Conservation (phyloP, 78 protist species). For the Dictyostelium capitatum region DNA sequence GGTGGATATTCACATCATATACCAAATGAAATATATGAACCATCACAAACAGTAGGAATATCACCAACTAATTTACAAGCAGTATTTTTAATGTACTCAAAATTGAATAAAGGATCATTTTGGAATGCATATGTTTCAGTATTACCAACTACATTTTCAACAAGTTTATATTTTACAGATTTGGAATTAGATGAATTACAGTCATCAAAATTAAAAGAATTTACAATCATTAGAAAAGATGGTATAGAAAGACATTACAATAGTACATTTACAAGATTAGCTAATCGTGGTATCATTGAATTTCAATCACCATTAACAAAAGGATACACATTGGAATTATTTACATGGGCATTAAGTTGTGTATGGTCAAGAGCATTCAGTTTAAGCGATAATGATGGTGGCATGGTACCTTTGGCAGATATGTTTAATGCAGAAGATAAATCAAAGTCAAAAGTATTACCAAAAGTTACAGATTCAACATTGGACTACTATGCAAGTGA, state of each 20-base stretch:
- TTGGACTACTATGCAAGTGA: constrained; percentile 18
- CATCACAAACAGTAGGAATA: background rate
- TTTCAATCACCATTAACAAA: background rate
- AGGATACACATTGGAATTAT: constrained; percentile 9
- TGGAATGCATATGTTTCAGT: constrained; percentile 38
- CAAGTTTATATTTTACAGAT: constrained; percentile 17
- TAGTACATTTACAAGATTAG: background rate
- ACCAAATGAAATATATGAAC: constrained; percentile 10
- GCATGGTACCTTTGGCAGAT: constrained; percentile 70
- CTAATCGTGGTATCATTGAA: background rate
- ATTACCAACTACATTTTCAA: constrained; percentile 30
- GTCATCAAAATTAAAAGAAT: constrained; percentile 8
- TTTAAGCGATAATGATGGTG: constrained; percentile 37
- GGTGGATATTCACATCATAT: constrained; percentile 9
- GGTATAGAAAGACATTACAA: constrained; percentile 36
- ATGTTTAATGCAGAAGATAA: constrained; percentile 46
- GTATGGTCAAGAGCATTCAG: constrained; percentile 65
- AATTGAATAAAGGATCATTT: constrained; percentile 1
- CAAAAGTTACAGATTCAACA: background rate
- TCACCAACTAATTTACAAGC: constrained; percentile 52
- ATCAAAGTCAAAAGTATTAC: constrained; percentile 31
- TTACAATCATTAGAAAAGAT: constrained; percentile 7
- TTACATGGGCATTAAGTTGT: constrained; percentile 72
- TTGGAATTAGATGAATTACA: constrained; percentile 41
- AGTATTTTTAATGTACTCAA: constrained; percentile 37